Conservation (phyloP, 2,329 filamentous ascomycete species). For the Botryotinia convoluta region DNA sequence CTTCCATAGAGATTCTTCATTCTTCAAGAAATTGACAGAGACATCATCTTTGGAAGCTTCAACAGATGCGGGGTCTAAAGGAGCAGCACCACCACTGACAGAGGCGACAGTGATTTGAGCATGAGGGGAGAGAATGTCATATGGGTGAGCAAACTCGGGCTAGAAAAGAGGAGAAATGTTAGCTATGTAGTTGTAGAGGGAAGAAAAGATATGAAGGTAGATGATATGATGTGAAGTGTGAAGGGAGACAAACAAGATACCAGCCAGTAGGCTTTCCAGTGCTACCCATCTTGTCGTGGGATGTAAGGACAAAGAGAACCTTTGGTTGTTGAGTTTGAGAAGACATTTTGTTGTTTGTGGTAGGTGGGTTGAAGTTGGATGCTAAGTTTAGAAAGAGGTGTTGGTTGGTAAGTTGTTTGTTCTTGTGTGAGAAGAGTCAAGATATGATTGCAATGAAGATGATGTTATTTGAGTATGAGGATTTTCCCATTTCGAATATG, state of each 20-base stretch:
- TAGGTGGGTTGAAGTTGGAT: neutral
- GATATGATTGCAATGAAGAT: neutral
- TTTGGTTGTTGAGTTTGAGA: constrained; percentile 40
- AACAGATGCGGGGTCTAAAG: constrained; percentile 46
- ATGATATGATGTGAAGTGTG: neutral
- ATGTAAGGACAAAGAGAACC: constrained; percentile 53
- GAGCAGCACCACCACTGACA: constrained; percentile 44
- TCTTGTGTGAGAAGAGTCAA: neutral
- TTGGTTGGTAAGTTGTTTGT: neutral
- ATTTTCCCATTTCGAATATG: neutral
- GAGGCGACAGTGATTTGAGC: constrained; percentile 45
- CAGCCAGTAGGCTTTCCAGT: constrained; percentile 49
- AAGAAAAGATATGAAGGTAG: neutral
- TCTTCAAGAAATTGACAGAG: constrained; percentile 44
- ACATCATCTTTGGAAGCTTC: constrained; percentile 44
- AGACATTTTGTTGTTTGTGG: constrained; percentile 17
- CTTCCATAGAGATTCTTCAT: constrained; percentile 49
- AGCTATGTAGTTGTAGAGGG: neutral
- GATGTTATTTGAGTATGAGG: neutral
- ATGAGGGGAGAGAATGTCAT: constrained; percentile 44
- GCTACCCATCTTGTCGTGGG: constrained; percentile 37
- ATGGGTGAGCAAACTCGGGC: constrained; percentile 51
- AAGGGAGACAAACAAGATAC: constrained; percentile 45
- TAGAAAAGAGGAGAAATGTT: constrained; percentile 34
- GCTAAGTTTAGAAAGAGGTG: neutral